Base-by-base conservation (phyloP, 352 stramenopile genomes). In the Thalassiosira gravida region DNA sequence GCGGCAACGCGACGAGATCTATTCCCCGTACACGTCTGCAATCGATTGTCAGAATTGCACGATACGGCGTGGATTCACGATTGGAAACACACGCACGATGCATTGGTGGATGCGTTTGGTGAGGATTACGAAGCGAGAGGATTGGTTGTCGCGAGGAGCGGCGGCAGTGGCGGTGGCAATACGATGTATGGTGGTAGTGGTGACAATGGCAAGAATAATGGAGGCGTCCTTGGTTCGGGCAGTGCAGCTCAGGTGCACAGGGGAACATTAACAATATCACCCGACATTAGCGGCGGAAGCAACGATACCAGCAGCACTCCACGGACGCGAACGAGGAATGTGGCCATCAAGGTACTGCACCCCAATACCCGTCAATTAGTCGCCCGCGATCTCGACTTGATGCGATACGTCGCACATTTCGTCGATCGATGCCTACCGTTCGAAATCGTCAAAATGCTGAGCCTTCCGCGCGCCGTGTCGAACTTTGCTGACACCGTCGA, bases 231-330 rank as follows among this genome's bases (percentile, higher is more conserved):
- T 74, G 96, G 96, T 8, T 98, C 95, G 20, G 96, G 96, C 13
- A 97, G 95, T 76, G 97, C 97, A 42, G 96, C 96, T 0, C 96
- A 98, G 82, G 96, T 98, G 1, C 97, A 98, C 88, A 83, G 88
- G 59, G 96, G 92, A 11, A 93, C 75, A 14, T 85, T 98, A 14
- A 46, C 27, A 30, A 58, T 67, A 8, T 46, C 29, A 13, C 46
- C n/a, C n/a, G n/a, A 49, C 6, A 39, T 52, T 3, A 35, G 49
- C 11, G 32, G 53, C n/a, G 35, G 16, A 16, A 35, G 46, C n/a
- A n/a, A n/a, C n/a, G n/a, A n/a, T n/a, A n/a, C n/a, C n/a, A n/a
- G n/a, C n/a, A n/a, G n/a, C n/a, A n/a, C n/a, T n/a, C n/a, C n/a
- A n/a, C n/a, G n/a, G n/a, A n/a, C n/a, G n/a, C n/a, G n/a, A n/a